Evolutionary conservation across 805 yeast species (phyloP), one percentile per base, ranked within the genome.

Genomic region (Myxozyma lipomycoides): DNA sequence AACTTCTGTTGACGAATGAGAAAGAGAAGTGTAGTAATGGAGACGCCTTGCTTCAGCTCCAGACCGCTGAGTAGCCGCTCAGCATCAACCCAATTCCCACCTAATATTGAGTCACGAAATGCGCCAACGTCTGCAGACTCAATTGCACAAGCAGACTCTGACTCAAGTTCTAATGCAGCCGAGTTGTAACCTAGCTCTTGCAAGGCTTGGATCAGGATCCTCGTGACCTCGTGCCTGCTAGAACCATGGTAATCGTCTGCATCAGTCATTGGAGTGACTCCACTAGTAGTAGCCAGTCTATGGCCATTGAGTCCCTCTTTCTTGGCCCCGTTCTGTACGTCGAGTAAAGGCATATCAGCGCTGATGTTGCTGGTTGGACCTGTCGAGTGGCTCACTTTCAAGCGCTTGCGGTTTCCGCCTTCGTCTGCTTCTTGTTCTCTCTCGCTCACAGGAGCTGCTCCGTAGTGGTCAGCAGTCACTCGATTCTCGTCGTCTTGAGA

Each of bases 141-240:
- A 30, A 69, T 57, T 4, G 61, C 43, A 24, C 56, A 60, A 18
- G 58, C 55, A 4, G 68, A 60, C 59, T 77, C 79, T 3, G 62
- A 51, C 50, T 73, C 74, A 37, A 79, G 63, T 2, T 57, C 46
- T 2, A 63, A 52, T 0, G 79, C 74, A 0, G 78, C 62, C 2
- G 64, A 57, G 3, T 60, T 49, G 58, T 74, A 78, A 3, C 82
- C 82, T 50, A 79, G 54, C 50, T 78, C 82, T 34, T 67, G 65
- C 44, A 79, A 62, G 0, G 79, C 66, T 56, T 78, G 81, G 34
- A 78, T 73, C 37, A 79, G 61, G 25, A 79, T 64, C 44, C 78
- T 70, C 1, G 79, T 72, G 19, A 78, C 66, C 59, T 78, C 77
- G 19, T 53, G 55, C 30, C 55, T 53, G 46, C 64, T 60, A 37